Conservation (phyloP, 1,284 basidiomycete genomes). For the Rhodotorula sp. region DNA sequence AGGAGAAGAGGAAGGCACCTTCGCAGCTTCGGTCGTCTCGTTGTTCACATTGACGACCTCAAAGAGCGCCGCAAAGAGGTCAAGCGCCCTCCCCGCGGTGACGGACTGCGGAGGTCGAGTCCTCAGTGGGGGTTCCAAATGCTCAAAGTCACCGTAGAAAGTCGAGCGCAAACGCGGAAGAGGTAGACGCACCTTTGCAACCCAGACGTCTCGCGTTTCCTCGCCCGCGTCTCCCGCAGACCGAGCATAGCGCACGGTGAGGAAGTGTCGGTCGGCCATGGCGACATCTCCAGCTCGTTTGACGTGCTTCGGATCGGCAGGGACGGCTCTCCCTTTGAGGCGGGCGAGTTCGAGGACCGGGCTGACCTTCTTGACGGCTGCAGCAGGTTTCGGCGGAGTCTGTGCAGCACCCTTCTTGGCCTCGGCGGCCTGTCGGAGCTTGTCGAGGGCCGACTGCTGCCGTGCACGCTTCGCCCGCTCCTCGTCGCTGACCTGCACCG, state of each 20-base stretch:
- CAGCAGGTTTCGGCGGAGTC: too few species aligned
- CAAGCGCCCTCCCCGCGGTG: constrained; percentile 33
- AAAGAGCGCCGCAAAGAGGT: constrained; percentile 33
- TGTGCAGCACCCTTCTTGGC: neutral
- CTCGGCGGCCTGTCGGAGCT: constrained; percentile 19
- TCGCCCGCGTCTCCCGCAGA: neutral
- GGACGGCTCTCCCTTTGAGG: constrained; percentile 27
- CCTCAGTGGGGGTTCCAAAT: too few species aligned
- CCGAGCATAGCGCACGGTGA: constrained; percentile 9
- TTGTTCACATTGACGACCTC: constrained; percentile 32
- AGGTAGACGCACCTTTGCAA: constrained; percentile 20
- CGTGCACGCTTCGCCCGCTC: constrained; percentile 1
- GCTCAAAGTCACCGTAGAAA: neutral
- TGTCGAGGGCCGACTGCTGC: constrained; percentile 17
- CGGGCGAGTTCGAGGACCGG: constrained; percentile 28
- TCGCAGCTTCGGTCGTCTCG: constrained; percentile 1
- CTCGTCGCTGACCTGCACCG: neutral
- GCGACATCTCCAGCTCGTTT: constrained; percentile 20
- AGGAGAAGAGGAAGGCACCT: neutral
- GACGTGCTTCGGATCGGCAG: constrained; percentile 24
- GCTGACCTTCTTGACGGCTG: neutral
- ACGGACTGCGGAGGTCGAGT: neutral
- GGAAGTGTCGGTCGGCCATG: constrained; percentile 23
- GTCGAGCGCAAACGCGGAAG: too few species aligned
- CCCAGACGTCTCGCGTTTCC: constrained; percentile 17